Evolutionary conservation across 257 asterid species (phyloP).

Genomic region (Nicotiana paniculata): DNA sequence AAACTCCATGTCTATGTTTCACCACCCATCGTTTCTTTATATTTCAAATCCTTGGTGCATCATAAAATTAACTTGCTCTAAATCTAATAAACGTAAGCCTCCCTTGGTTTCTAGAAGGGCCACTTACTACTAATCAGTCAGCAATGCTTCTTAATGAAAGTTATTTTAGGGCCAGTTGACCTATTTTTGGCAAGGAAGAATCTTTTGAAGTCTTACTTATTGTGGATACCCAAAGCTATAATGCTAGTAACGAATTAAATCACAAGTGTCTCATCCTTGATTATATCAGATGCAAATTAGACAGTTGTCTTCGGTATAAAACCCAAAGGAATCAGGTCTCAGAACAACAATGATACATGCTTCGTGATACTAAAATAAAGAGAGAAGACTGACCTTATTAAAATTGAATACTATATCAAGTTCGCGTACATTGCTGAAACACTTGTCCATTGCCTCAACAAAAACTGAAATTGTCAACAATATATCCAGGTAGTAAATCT

Average conservation of each 20-base stretch:
- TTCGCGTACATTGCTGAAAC: constrained; percentile 90
- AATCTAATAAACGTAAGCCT: neutral
- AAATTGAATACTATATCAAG: constrained; percentile 87
- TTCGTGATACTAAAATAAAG: neutral
- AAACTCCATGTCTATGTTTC: neutral
- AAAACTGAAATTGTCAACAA: constrained; percentile 47
- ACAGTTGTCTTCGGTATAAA: neutral
- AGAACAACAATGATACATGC: neutral
- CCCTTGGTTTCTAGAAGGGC: neutral
- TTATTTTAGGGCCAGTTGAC: neutral
- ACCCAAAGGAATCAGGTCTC: neutral
- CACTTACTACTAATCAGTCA: neutral
- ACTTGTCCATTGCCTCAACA: constrained; percentile 90
- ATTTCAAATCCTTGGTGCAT: neutral
- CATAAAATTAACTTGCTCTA: neutral
- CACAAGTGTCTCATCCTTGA: neutral
- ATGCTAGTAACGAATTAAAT: neutral
- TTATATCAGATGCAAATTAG: neutral
- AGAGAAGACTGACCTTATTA: constrained; percentile 58
- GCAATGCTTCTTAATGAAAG: neutral
- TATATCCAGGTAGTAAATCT: constrained; percentile 4
- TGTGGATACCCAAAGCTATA: neutral
- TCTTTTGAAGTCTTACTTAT: neutral
- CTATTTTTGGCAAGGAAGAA: neutral
- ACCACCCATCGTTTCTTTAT: neutral